phyloP scores from a whole-genome alignment of 768 basidiomycete genomes.

The Kwoniella dejecticola region DNA sequence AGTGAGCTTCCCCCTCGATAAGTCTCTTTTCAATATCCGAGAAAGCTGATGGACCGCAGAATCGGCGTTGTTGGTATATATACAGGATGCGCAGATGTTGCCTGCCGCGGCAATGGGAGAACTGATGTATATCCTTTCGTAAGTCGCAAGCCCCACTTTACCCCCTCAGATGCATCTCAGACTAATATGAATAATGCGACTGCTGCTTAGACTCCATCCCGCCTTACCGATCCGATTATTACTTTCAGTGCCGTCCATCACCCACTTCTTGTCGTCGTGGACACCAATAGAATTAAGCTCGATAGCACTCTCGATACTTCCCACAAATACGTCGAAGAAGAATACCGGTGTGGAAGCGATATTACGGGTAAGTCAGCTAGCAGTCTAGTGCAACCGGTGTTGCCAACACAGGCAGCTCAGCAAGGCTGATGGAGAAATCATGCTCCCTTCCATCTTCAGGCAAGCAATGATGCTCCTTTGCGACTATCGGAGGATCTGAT shows the following conservation, averaged over 20 bases:
- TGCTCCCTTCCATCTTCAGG: too few relatives aligned
- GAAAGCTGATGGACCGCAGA: too few relatives aligned
- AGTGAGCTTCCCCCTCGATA: constrained; percentile 21
- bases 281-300: constrained; percentile 36
- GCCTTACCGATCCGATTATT: constrained; percentile 34
- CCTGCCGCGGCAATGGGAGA: constrained; percentile 29
- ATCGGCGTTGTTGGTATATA: constrained; percentile 32
- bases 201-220: constrained; percentile 25
- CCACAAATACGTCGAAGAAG: constrained; percentile 16
- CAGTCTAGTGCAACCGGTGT: too few relatives aligned
- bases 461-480: constrained; percentile 13
- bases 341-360: constrained; percentile 22
- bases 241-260: constrained; percentile 40
- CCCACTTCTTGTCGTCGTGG: constrained; percentile 32
- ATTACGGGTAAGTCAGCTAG: constrained; percentile 20
- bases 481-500: constrained; percentile 26
- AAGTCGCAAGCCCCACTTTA: constrained; percentile 15
- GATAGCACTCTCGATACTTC: constrained; percentile 35
- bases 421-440: too few relatives aligned
- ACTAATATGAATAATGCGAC: background rate
- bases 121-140: constrained; percentile 44
- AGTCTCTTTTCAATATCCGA: background rate
- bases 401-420: too few relatives aligned
- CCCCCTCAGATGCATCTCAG: too few relatives aligned
- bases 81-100: constrained; percentile 43